A percentile compares a stretch with the other conserved stretches of the same genome.
Evolutionary conservation across 75 land plant species (phyloP).

Genomic region (Ceratopteris richardii): DNA sequence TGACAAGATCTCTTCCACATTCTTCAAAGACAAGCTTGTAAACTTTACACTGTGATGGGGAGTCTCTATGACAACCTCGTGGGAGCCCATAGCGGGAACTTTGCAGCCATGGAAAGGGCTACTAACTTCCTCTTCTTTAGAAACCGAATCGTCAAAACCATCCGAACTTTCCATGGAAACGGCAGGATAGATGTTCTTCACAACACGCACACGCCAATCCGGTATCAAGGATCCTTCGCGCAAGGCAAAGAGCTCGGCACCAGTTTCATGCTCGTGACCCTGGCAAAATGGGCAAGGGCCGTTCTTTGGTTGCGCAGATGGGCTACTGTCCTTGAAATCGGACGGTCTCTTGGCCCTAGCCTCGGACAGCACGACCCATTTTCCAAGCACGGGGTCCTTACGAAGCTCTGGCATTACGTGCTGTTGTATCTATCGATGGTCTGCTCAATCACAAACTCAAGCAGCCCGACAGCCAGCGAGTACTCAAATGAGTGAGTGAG

Average conservation of each 20-base stretch:
- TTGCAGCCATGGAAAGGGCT: not conserved
- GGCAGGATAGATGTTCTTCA: conserved; percentile 75
- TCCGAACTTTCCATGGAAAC: conserved; percentile 19
- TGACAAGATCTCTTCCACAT: conserved; percentile 48
- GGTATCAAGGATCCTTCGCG: conserved; percentile 15
- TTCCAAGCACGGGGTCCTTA: conserved; percentile 45
- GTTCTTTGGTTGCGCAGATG: conserved; percentile 5
- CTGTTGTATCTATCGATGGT: too few relatives aligned
- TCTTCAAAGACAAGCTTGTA: conserved; percentile 29
- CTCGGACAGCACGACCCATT: conserved; percentile 79
- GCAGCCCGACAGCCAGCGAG: too few relatives aligned
- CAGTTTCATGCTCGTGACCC: conserved; percentile 67
- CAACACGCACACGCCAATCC: conserved; percentile 62
- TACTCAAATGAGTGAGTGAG: too few relatives aligned
- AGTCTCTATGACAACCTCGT: conserved; percentile 90
- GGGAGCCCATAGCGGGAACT: conserved; percentile 68
- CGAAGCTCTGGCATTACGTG: conserved; percentile 36
- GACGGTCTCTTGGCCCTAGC: conserved; percentile 67
- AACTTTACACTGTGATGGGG: conserved; percentile 51
- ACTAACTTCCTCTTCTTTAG: not conserved
- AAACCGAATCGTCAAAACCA: not conserved
- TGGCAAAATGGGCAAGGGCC: conserved; percentile 73
- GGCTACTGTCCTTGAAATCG: conserved; percentile 41
- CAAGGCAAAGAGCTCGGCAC: conserved; percentile 80
- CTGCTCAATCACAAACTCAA: too few relatives aligned